phyloP scores from a whole-genome alignment of 257 asterid species.

The Salvia miltiorrhiza region DNA sequence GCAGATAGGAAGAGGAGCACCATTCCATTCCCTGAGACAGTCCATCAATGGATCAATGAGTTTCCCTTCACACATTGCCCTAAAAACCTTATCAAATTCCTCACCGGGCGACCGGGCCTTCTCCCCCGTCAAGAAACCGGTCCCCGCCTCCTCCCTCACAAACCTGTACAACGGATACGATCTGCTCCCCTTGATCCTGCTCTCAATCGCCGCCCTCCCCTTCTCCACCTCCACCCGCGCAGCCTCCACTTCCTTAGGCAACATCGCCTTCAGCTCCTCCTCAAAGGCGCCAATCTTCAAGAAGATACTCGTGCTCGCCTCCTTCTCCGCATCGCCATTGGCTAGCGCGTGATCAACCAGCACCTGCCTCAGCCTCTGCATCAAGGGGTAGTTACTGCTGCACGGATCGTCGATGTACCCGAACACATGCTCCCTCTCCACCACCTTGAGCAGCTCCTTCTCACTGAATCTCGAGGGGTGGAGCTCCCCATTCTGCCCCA shows the following conservation, averaged over 20 bases:
- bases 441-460: constrained; percentile 33
- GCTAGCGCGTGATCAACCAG: constrained; percentile 35
- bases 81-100: constrained; percentile 39
- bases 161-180: constrained; percentile 39
- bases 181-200: constrained; percentile 33
- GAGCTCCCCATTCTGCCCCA: constrained; percentile 26
- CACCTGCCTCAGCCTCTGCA: constrained; percentile 38
- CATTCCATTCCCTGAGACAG: constrained; percentile 45
- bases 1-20: constrained; percentile 40
- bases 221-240: constrained; percentile 29
- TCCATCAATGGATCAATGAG: constrained; percentile 49
- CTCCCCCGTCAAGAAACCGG: constrained; percentile 34
- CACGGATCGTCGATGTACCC: constrained; percentile 39
- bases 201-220: constrained; percentile 15
- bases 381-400: constrained; percentile 33
- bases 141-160: constrained; percentile 35
- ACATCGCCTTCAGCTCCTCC: constrained; percentile 32
- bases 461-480: constrained; percentile 40
- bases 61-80: constrained; percentile 39
- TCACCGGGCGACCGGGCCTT: constrained; percentile 37
- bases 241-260: constrained; percentile 38
- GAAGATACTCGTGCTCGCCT: constrained; percentile 23
- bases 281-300: constrained; percentile 34
- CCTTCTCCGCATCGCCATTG: constrained; percentile 22
- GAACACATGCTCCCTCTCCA: constrained; percentile 31